These are phyloP conservation scores for Suhomyces maxii DNA, from an alignment of 1,139 yeast species.

Conservation along the genomic window DNA sequence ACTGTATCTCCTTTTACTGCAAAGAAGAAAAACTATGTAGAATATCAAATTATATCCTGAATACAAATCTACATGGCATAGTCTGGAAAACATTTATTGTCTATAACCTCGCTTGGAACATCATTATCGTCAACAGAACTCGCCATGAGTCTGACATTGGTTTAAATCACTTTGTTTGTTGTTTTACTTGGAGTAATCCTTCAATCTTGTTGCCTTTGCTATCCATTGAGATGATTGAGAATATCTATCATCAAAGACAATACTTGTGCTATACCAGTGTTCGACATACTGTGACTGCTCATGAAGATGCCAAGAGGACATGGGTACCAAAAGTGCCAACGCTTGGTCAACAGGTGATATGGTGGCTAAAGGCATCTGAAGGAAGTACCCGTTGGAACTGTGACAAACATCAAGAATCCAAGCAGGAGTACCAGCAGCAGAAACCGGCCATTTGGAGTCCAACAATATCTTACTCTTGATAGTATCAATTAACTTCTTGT, in stretches of 20 bases:
- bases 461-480: slow-evolving; percentile 4
- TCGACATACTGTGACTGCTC: slow-evolving; percentile 7
- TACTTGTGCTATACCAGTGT: slow-evolving; percentile 7
- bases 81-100: too few species aligned
- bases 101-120: too few species aligned
- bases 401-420: slow-evolving; percentile 9
- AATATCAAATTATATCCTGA: too few species aligned
- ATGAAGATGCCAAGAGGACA: slow-evolving; percentile 10
- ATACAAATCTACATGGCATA: too few species aligned
- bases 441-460: slow-evolving; percentile 7
- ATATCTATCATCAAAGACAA: slow-evolving; percentile 1
- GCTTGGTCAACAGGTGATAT: slow-evolving; percentile 9
- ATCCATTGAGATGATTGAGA: slow-evolving; percentile 4
- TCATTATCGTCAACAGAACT: neutral
- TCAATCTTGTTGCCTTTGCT: slow-evolving; percentile 6
- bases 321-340: slow-evolving; percentile 8
- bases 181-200: slow-evolving; percentile 3
- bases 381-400: slow-evolving; percentile 8
- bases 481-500: slow-evolving; percentile 4
- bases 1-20: too few species aligned
- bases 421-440: slow-evolving; percentile 5
- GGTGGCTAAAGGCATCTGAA: slow-evolving; percentile 6
- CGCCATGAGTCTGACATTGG: neutral
- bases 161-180: neutral
- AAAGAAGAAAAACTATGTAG: too few species aligned